Evolutionary conservation across 345 rosid species (phyloP).

Genomic region (Aurinia saxatilis): DNA sequence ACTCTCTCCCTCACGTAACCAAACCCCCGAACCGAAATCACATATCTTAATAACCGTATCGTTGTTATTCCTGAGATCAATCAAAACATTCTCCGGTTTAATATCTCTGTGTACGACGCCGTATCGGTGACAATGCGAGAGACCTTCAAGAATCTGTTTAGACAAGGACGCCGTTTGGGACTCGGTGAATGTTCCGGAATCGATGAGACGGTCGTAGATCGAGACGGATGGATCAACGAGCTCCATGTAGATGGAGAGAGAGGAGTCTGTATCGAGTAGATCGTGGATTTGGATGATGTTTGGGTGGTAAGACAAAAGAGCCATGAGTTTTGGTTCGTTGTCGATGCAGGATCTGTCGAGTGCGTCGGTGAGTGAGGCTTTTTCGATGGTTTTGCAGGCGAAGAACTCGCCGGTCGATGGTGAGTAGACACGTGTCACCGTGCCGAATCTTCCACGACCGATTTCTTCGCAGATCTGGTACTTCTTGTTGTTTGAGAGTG

Average conservation of each 20-base stretch:
- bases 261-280: conserved; percentile 46
- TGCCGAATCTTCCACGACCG: conserved; percentile 76
- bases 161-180: conserved; percentile 37
- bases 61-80: conserved; percentile 39
- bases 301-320: conserved; percentile 46
- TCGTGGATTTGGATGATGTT: conserved; percentile 52
- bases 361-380: conserved; percentile 40
- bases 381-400: conserved; percentile 71
- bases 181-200: conserved; percentile 34
- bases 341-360: conserved; percentile 60
- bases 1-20: conserved; percentile 31
- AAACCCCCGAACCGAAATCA: conserved; percentile 66
- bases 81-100: conserved; percentile 70
- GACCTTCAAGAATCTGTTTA: conserved; percentile 44
- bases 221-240: conserved; percentile 44
- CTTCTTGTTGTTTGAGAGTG: conserved; percentile 28
- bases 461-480: conserved; percentile 66
- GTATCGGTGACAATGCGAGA: conserved; percentile 61
- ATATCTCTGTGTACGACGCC: conserved; percentile 73
- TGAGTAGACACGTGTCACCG: conserved; percentile 48
- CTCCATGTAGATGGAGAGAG: conserved; percentile 52
- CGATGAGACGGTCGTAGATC: conserved; percentile 39
- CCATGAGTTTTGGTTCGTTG: conserved; percentile 65
- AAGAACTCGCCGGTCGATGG: conserved; percentile 35
- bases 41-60: conserved; percentile 42